Conservation (phyloP, 108 stramenopile species). For the Nitzschia sp. region DNA sequence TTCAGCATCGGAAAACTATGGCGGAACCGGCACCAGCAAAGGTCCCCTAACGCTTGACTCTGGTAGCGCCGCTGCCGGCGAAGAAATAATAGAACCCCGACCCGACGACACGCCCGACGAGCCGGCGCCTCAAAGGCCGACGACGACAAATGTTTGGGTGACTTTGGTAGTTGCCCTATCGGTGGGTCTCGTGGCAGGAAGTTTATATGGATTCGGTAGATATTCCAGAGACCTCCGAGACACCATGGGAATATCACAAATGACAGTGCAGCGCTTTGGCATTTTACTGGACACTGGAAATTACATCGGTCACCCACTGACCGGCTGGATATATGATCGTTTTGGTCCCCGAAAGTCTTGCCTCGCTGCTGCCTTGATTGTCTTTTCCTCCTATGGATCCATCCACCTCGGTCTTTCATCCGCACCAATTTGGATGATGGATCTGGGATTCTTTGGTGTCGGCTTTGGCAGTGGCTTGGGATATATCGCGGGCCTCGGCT, state of each 20-base stretch:
- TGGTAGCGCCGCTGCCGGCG: no score
- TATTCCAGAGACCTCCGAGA: constrained; percentile 26
- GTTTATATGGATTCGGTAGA: constrained; percentile 36
- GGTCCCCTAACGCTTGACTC: background rate
- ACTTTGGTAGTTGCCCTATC: background rate
- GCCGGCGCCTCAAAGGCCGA: background rate
- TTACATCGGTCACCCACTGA: constrained; percentile 34
- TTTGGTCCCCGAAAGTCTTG: constrained; percentile 34
- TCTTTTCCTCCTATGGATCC: constrained; percentile 21
- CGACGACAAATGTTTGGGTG: background rate
- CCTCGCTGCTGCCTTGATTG: constrained; percentile 21
- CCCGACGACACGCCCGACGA: background rate
- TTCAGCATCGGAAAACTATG: background rate
- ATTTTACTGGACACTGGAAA: constrained; percentile 31
- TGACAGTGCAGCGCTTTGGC: constrained; percentile 24
- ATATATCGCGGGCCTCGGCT: constrained; percentile 32
- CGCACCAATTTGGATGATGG: constrained; percentile 10
- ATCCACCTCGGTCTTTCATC: constrained; percentile 8
- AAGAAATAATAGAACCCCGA: background rate
- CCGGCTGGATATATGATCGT: constrained; percentile 29
- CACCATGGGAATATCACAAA: constrained; percentile 14
- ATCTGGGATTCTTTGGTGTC: constrained; percentile 24
- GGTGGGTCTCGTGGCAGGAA: constrained; percentile 31
- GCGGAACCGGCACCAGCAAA: background rate
- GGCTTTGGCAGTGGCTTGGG: constrained; percentile 39